These are phyloP conservation scores for Wilcoxina mikolae DNA, from an alignment of 495 filamentous ascomycete genomes.

Conservation along the genomic window DNA sequence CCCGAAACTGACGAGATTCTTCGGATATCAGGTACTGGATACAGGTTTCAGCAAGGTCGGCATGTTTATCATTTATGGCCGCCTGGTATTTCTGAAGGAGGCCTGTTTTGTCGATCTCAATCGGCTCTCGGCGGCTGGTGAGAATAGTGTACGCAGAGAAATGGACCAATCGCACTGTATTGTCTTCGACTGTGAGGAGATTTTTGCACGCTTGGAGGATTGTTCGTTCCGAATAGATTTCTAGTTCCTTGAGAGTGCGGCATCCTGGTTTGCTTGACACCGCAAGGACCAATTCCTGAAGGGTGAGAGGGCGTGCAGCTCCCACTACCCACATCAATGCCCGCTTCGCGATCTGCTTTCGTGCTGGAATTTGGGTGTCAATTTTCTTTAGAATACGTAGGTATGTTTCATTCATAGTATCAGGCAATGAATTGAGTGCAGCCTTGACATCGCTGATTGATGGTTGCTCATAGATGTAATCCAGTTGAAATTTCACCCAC, in stretches of 20 bases:
- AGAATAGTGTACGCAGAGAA: constrained; percentile 16
- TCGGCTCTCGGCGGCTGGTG: background rate
- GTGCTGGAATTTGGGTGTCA: constrained; percentile 6
- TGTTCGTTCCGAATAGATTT: background rate
- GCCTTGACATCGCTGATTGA: constrained; percentile 7
- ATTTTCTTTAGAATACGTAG: constrained; percentile 10
- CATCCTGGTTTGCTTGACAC: constrained; percentile 6
- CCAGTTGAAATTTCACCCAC: constrained; percentile 17
- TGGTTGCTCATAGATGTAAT: constrained; percentile 14
- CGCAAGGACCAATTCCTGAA: constrained; percentile 1
- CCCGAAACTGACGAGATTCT: background rate
- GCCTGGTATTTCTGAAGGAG: constrained; percentile 8
- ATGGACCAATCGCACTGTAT: constrained; percentile 13
- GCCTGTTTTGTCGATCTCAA: background rate
- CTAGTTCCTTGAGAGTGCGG: background rate
- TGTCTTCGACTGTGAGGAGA: constrained; percentile 4
- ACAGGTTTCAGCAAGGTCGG: constrained; percentile 7
- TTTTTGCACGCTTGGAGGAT: constrained; percentile 12
- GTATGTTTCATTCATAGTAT: constrained; percentile 11
- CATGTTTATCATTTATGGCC: background rate
- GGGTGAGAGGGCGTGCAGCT: constrained; percentile 4
- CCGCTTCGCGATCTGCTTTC: constrained; percentile 1
- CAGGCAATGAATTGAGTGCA: constrained; percentile 7
- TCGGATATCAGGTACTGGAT: constrained; percentile 10
- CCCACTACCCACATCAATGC: constrained; percentile 12